Conservation (phyloP, 768 basidiomycete genomes). For the Boletus subcaerulescens region DNA sequence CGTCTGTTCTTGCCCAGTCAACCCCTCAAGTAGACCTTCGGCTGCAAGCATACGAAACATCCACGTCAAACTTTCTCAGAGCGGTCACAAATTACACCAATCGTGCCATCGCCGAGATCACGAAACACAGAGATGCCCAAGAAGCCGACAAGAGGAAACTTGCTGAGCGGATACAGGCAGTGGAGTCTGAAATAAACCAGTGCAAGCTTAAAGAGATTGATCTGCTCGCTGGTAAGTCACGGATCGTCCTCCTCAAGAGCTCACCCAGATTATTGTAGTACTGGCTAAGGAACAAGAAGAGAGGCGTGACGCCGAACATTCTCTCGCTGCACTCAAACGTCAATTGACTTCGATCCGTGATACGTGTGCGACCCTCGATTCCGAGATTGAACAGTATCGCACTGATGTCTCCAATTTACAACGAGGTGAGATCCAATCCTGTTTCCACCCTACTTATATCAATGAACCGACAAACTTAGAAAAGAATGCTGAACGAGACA, state of each 20-base stretch:
- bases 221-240: constrained; percentile 64
- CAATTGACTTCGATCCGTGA: constrained; percentile 66
- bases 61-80: constrained; percentile 69
- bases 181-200: constrained; percentile 67
- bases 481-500: constrained; percentile 60
- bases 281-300: constrained; percentile 72
- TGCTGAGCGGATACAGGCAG: constrained; percentile 55
- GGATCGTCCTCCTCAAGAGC: background rate
- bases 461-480: constrained; percentile 40
- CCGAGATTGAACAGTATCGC: constrained; percentile 72
- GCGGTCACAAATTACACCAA: constrained; percentile 72
- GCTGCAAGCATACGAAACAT: constrained; percentile 57
- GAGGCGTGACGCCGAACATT: constrained; percentile 63
- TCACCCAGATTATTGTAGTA: constrained; percentile 34
- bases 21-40: constrained; percentile 64
- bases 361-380: constrained; percentile 53
- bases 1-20: constrained; percentile 49
- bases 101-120: constrained; percentile 65
- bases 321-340: constrained; percentile 56
- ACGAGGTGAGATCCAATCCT: constrained; percentile 48
- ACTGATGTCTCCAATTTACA: constrained; percentile 57
- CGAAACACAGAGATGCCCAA: constrained; percentile 62
- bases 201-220: constrained; percentile 81
- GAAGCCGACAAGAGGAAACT: constrained; percentile 59
- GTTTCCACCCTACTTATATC: background rate